phyloP scores from a whole-genome alignment of 2,329 filamentous ascomycete species.

The Seiridium unicorne region DNA sequence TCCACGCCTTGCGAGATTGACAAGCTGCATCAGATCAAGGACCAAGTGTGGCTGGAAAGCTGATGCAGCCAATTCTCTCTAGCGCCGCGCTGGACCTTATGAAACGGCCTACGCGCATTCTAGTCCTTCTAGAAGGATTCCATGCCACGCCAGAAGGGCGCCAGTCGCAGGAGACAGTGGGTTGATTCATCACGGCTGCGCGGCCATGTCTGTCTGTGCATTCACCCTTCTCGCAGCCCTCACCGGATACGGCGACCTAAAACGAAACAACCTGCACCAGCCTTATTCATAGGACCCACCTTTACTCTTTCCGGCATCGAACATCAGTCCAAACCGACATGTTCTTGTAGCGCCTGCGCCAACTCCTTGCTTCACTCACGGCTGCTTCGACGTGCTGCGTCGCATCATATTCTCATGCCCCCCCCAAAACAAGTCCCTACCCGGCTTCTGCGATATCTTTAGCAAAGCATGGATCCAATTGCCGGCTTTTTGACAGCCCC shows the following conservation, averaged over 20 bases:
- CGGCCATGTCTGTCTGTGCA: neutral
- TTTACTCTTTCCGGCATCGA: neutral
- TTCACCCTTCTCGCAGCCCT: neutral
- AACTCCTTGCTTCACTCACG: neutral
- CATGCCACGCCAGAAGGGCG: neutral
- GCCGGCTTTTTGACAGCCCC: too few species aligned
- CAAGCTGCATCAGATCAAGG: neutral
- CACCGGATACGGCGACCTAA: neutral
- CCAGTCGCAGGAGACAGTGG: neutral
- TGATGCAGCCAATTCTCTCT: neutral
- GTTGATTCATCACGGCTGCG: neutral
- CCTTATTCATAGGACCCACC: neutral
- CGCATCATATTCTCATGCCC: neutral
- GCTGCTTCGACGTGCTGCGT: neutral
- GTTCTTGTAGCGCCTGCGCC: neutral
- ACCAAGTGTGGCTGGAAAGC: neutral
- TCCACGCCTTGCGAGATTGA: neutral
- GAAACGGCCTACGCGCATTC: conserved; percentile 4
- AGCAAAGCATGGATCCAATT: neutral
- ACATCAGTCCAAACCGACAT: neutral
- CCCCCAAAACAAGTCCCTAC: neutral
- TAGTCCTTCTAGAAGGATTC: conserved; percentile 9
- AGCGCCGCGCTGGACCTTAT: conserved; percentile 1
- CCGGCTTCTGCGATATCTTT: neutral
- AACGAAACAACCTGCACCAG: conserved; percentile 4